Conservation (phyloP, 2,329 filamentous ascomycete genomes). For the Neofusicoccum parvum region DNA sequence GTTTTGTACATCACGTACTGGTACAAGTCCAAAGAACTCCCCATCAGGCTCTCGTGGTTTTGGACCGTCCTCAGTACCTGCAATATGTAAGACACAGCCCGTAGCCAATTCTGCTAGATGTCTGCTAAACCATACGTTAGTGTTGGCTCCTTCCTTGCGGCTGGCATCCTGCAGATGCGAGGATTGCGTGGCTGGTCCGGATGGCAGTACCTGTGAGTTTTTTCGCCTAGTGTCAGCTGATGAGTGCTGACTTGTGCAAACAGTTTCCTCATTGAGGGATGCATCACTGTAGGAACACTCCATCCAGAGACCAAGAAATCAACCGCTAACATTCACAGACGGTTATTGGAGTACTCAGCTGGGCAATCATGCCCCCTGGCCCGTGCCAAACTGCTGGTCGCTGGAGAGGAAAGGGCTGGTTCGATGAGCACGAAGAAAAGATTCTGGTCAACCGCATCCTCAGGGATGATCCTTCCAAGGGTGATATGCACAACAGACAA, state of each 20-base stretch:
- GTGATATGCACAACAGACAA: conserved; percentile 41
- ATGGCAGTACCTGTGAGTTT: conserved; percentile 53
- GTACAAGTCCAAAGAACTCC: conserved; percentile 66
- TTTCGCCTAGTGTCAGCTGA: background rate
- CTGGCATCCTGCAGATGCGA: conserved; percentile 47
- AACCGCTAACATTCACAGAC: background rate
- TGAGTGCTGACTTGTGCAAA: background rate
- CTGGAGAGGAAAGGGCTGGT: conserved; percentile 11
- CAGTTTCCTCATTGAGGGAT: conserved; percentile 28
- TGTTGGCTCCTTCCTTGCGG: conserved; percentile 48
- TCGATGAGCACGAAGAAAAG: conserved; percentile 9
- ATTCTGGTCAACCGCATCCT: conserved; percentile 20
- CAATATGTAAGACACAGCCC: background rate
- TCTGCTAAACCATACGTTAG: conserved; percentile 44
- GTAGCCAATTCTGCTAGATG: background rate
- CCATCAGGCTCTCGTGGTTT: conserved; percentile 62
- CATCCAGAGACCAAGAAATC: background rate
- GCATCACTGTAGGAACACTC: conserved; percentile 47
- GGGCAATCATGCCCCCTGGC: background rate
- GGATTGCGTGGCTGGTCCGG: conserved; percentile 46
- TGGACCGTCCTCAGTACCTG: conserved; percentile 57
- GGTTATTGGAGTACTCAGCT: conserved; percentile 56
- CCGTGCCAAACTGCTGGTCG: conserved; percentile 9
- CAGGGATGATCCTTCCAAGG: conserved; percentile 27
- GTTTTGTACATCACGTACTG: conserved; percentile 67